Percentiles rank a stretch among this genome's conserved stretches.
phyloP scores from a whole-genome alignment of 441 rosid species.

The Mallotus japonicus region DNA sequence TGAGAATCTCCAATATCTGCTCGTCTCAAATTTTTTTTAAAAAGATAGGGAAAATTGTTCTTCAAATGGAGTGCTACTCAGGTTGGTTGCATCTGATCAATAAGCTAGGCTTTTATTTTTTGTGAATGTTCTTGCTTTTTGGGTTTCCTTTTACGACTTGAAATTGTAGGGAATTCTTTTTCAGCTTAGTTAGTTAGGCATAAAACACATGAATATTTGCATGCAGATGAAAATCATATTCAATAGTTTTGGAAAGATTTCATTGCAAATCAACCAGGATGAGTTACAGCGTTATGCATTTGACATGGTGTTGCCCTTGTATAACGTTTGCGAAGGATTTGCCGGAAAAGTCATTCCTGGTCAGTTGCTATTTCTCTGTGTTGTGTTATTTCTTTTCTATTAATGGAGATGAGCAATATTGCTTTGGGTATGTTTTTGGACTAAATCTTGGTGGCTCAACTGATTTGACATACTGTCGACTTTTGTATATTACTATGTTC shows the following conservation, averaged over 20 bases:
- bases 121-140: neutral
- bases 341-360: conserved; percentile 76
- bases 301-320: conserved; percentile 67
- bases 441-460: neutral
- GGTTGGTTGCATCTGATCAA: conserved; percentile 42
- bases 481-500: no score
- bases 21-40: conserved; percentile 61
- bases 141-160: neutral
- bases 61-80: conserved; percentile 66
- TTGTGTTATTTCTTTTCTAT: neutral
- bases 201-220: conserved; percentile 18
- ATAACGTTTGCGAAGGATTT: conserved; percentile 87
- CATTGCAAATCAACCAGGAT: conserved; percentile 43
- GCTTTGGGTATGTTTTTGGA: no score
- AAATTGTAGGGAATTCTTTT: neutral
- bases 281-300: conserved; percentile 50
- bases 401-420: neutral
- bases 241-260: conserved; percentile 46
- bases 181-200: conserved; percentile 5
- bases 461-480: neutral
- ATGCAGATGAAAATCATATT: conserved; percentile 74
- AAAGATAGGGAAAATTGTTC: conserved; percentile 75
- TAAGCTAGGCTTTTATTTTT: neutral
- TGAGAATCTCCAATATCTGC: conserved; percentile 38
- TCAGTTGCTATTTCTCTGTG: conserved; percentile 36